Evolutionary conservation across 495 filamentous ascomycete genomes (phyloP), one percentile per base, ranked within the genome.

Genomic region (Apiosordaria backusii): DNA sequence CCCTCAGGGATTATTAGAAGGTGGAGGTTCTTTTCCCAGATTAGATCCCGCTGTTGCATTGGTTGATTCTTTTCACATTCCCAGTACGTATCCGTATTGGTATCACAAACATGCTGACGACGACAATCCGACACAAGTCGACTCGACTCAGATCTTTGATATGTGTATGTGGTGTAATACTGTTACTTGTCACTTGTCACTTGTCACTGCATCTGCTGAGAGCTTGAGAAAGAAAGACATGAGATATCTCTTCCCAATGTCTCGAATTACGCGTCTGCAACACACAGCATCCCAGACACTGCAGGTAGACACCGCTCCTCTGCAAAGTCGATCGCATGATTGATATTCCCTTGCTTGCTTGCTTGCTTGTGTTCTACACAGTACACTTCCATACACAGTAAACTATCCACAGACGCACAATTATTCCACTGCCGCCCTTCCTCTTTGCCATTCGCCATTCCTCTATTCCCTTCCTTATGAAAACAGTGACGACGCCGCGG

Each of bases 231-330:
- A n/a, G n/a, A 19, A 45, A 60, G 53, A 25, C 60, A 24, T 45
- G 52, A 24, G 9, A 45, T 9, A 16, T 13, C 16, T 16, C 27
- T 45, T 13, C 9, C 35, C 35, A 9, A 45, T 53, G 63, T 63
- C 60, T 63, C 40, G 26, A 55, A 54, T 68, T 63, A 68, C 63
- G 67, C 60, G 67, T 65, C 67, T 13, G 21, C 61, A 50, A 4
- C 35, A 22, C 4, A 50, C n/a, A 19, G 24, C 26, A 65, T 45
- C 13, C 35, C 35, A 45, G 35, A 45, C 35, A 7, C 35, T 2
- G 35, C 35, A 45, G 35, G 9, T 15, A 1, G 6, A 45, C 7
- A 13, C 13, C 7, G 35, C 35, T 13, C 9, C 29, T 35, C 29
- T 1, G 29, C 35, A 45, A 45, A 45, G 35, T 13, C 1, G 35